Evolutionary conservation across 2,329 filamentous ascomycete species (phyloP).

Genomic region (Thielaviopsis populi): DNA sequence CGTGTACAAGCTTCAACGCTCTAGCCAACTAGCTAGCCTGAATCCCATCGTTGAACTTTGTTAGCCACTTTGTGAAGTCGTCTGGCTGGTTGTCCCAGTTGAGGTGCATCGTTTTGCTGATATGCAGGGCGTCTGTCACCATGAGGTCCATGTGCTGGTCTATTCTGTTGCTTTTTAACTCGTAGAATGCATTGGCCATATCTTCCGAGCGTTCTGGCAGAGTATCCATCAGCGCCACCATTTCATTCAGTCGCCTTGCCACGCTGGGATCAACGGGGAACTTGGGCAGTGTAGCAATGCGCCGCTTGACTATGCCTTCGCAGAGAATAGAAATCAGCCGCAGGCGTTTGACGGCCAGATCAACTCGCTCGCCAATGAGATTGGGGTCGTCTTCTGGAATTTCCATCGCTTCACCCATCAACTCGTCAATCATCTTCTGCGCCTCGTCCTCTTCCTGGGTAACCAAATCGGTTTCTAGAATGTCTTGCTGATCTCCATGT

Average conservation of each 20-base stretch:
- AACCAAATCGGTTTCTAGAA: constrained; percentile 26
- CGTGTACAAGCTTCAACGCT: not conserved
- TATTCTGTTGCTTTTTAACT: constrained; percentile 44
- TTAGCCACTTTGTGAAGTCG: constrained; percentile 65
- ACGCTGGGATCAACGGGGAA: constrained; percentile 25
- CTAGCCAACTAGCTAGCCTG: not conserved
- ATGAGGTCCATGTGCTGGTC: constrained; percentile 44
- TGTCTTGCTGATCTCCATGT: constrained; percentile 38
- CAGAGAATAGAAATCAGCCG: constrained; percentile 55
- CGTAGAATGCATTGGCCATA: constrained; percentile 57
- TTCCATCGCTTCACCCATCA: constrained; percentile 47
- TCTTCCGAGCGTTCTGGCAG: constrained; percentile 57
- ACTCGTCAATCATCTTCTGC: constrained; percentile 48
- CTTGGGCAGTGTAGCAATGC: constrained; percentile 44
- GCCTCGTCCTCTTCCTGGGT: no score
- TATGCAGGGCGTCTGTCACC: constrained; percentile 42
- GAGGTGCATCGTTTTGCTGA: constrained; percentile 38
- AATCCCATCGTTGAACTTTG: not conserved
- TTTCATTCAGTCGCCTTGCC: constrained; percentile 36
- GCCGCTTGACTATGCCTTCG: constrained; percentile 52
- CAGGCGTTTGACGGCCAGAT: constrained; percentile 46
- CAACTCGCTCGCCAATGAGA: constrained; percentile 48
- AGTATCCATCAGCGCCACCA: constrained; percentile 39
- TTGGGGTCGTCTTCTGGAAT: constrained; percentile 51
- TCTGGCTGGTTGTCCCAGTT: constrained; percentile 54